Evolutionary conservation across 192 early-diverging fungal species (phyloP), one percentile per base, ranked within the genome.

Genomic region (Entophlyctis luteolus): DNA sequence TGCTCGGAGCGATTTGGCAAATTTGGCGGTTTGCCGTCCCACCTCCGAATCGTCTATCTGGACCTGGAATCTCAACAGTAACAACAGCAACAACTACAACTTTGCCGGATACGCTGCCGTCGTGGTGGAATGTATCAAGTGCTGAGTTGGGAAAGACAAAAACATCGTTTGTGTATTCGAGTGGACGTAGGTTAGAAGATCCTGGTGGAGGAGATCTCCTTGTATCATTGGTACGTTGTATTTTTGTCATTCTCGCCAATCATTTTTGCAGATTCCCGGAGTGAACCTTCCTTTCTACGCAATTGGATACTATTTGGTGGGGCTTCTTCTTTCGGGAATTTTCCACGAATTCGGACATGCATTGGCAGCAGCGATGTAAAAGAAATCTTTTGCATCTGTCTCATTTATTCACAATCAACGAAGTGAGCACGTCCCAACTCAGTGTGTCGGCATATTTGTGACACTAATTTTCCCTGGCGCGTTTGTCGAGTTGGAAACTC

Each of bases 341-440:
- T 55, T 89, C 34, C 89, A 91, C 62, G 89, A 91, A 63, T 74
- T 83, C 28, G 89, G 89, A 3, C 89, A 91, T 73, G 89, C 88
- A 0, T 62, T 91, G 52, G 87, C 89, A 2, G 87, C 86, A n/a
- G 73, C 78, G 45, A 55, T 72, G 87, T 90, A 80, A 73, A 45
- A n/a, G n/a, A n/a, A n/a, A 48, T 59, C 59, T 23, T 39, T 48
- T 71, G 14, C 35, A 46, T 10, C 27, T 42, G 28, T 49, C 34
- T 12, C 42, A 29, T 18, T 1, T 20, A 62, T 29, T 59, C 29
- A 71, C 31, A 27, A 52, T 39, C 10, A 3, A 20, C 31, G 10
- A 34, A 90, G 87, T 36, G 82, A 89, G 65, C 66, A 71, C 39
- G 79, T 87, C 0, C 80, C 78, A 32, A 81, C 90, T 28, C 79